Evolutionary conservation across 2,329 filamentous ascomycete species (phyloP), one percentile per base, ranked within the genome.

Genomic region (Phialophora expanda): DNA sequence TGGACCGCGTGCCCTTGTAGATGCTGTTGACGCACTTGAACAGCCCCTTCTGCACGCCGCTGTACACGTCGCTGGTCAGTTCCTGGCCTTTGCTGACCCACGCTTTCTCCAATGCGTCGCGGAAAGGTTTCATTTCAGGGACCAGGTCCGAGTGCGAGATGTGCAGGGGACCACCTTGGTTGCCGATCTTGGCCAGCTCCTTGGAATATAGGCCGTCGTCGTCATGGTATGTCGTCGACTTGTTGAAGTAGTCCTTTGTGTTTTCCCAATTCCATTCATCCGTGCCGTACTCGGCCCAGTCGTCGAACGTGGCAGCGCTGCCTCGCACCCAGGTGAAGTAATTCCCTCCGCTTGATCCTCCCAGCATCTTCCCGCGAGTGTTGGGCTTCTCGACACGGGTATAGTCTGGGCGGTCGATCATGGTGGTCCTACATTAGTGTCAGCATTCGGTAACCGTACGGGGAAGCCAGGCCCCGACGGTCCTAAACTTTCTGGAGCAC

Each of bases 301-400:
- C 75, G 68, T 83, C 84, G 70, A 86, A 89, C 0, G 86, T 88
- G 2, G 80, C 79, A 61, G 82, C 82, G 63, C 81, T 84, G 1
- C 86, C 87, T 1, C 82, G 85, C 4, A 87, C 79, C 86, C 86
- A 89, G 14, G 86, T 87, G 75, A 85, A 88, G 74, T 89, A 89
- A 76, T 89, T 89, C 56, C 86, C 74, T 46, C 79, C 84, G 0
- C 81, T 84, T 66, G 83, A 85, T 17, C 87, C 86, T 41, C 86
- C 86, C 0, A 89, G 83, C 1, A 80, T 80, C 75, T 86, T 86
- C 9, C 87, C 84, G 48, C 86, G 81, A 9, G 86, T 87, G 73
- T 88, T 88, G 54, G 85, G 86, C 77, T 88, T 87, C 73, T 89
- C 86, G 44, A 88, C 78, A 11, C 86, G 84, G 58, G 83, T 83